These are phyloP conservation scores for Saccharomyces pastorianus DNA, from an alignment of 1,139 yeast genomes.

Conservation along the genomic window DNA sequence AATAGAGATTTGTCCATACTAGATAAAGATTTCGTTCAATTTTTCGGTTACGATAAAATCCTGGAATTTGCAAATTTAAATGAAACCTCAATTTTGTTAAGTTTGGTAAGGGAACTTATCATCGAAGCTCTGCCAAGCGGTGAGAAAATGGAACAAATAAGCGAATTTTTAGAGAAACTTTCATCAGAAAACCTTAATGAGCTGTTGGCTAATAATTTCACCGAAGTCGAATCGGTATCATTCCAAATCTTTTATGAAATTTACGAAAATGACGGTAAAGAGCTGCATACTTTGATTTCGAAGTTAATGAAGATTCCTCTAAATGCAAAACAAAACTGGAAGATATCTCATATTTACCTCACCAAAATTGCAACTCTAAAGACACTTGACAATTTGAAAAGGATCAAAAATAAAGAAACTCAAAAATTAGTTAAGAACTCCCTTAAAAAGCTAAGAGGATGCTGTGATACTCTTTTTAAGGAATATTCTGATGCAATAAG, in stretches of 20 bases:
- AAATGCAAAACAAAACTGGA: not conserved
- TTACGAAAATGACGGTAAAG: conserved; percentile 13
- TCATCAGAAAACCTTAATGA: not conserved
- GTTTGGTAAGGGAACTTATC: conserved; percentile 20
- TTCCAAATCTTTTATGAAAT: conserved; percentile 16
- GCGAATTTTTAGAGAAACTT: conserved; percentile 3
- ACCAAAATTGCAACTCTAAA: conserved; percentile 26
- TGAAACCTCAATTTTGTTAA: conserved; percentile 13
- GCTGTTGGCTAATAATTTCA: conserved; percentile 4
- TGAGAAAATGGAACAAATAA: conserved; percentile 11
- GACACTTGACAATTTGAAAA: conserved; percentile 29
- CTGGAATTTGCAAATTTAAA: conserved; percentile 14
- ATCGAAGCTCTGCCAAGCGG: conserved; percentile 17
- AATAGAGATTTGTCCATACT: conserved; percentile 26
- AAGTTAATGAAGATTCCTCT: conserved; percentile 14
- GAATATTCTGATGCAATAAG: conserved; percentile 7
- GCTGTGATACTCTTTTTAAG: conserved; percentile 16
- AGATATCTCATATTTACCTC: conserved; percentile 18
- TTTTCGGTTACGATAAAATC: not conserved
- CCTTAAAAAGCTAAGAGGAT: conserved; percentile 17
- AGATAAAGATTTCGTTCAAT: conserved; percentile 3
- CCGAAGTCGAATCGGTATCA: conserved; percentile 18
- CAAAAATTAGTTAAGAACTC: conserved; percentile 16
- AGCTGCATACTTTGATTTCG: conserved; percentile 6
- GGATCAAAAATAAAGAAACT: conserved; percentile 19